Percentiles rank a stretch among this genome's conserved stretches.
phyloP scores from a whole-genome alignment of 441 rosid genomes.

The Euphorbia celastroides region DNA sequence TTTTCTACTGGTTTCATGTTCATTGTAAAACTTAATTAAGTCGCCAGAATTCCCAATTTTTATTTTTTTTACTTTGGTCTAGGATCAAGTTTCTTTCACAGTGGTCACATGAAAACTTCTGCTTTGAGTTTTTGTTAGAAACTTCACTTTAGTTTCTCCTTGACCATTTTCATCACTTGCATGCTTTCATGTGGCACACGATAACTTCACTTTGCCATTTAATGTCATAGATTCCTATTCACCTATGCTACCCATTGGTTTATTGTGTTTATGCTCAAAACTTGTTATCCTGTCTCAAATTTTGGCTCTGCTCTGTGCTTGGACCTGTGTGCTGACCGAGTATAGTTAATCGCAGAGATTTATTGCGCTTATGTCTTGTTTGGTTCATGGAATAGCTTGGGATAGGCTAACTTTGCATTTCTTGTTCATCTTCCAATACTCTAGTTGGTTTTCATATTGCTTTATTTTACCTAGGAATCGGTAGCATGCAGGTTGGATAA shows the following conservation, averaged over 20 bases:
- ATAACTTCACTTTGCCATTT: background rate
- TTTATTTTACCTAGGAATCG: too few relatives aligned
- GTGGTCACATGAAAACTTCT: background rate
- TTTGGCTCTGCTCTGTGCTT: constrained; percentile 50
- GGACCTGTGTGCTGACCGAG: constrained; percentile 53
- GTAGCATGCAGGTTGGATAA: too few relatives aligned
- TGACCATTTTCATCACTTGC: background rate
- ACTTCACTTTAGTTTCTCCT: background rate
- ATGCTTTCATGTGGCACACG: background rate
- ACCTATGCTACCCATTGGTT: constrained; percentile 16
- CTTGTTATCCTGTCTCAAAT: constrained; percentile 22
- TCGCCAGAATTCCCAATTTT: background rate
- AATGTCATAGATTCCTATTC: constrained; percentile 6
- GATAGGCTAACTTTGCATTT: too few relatives aligned
- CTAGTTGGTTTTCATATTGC: too few relatives aligned
- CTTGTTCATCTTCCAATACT: too few relatives aligned
- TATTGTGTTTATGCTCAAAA: constrained; percentile 23
- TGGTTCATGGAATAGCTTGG: too few relatives aligned
- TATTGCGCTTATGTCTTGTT: constrained; percentile 50
- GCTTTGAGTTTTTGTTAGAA: background rate
- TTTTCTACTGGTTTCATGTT: background rate
- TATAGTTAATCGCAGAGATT: constrained; percentile 64
- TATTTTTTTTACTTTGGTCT: background rate
- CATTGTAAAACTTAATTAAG: background rate
- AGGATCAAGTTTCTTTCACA: background rate